Conservation (phyloP, 1,139 yeast species). For the Geotrichum histeridarum region DNA sequence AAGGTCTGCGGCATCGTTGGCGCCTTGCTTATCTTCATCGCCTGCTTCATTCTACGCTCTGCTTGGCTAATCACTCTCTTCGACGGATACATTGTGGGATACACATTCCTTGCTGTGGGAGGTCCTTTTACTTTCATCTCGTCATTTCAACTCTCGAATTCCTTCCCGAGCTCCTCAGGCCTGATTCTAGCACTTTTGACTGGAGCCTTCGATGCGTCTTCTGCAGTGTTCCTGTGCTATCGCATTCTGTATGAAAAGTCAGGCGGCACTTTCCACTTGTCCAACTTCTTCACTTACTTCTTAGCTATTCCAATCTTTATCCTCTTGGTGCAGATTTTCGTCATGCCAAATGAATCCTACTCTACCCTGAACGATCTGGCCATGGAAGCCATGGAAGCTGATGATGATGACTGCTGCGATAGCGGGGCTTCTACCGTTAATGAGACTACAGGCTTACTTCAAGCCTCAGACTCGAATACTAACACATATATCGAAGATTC, state of each 20-base stretch:
- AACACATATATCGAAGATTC: constrained; percentile 9
- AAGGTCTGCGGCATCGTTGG: constrained; percentile 74
- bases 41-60: constrained; percentile 47
- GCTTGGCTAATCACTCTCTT: constrained; percentile 36
- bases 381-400: constrained; percentile 20
- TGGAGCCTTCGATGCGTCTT: constrained; percentile 74
- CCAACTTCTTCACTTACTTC: constrained; percentile 60
- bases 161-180: constrained; percentile 69
- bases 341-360: constrained; percentile 78
- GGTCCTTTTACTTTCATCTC: constrained; percentile 81
- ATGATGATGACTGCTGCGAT: constrained; percentile 22
- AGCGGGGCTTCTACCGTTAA: constrained; percentile 20
- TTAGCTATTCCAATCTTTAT: constrained; percentile 71
- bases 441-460: constrained; percentile 21
- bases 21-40: constrained; percentile 49
- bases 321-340: constrained; percentile 58
- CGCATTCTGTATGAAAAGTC: constrained; percentile 54
- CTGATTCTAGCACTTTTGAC: constrained; percentile 64
- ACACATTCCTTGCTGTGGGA: constrained; percentile 63
- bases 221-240: constrained; percentile 67
- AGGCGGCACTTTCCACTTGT: constrained; percentile 37
- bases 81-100: constrained; percentile 64
- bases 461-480: background rate
- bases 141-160: constrained; percentile 70
- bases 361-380: constrained; percentile 65